Evolutionary conservation across 1,139 yeast species (phyloP).

Genomic region (Debaryomyces nepalensis): DNA sequence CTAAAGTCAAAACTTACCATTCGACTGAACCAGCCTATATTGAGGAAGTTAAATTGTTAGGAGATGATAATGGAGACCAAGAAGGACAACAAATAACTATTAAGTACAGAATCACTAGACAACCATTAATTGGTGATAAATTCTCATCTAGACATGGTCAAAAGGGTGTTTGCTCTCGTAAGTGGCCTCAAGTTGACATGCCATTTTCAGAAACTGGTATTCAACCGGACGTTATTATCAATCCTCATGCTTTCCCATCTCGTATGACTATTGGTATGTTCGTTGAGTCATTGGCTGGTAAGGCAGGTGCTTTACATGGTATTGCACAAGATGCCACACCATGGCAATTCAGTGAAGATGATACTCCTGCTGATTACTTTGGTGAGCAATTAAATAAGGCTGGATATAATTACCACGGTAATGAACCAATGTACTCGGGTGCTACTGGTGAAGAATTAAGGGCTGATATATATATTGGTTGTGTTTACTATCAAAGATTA

Average conservation of each 20-base stretch:
- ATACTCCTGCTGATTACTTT: constrained; percentile 96
- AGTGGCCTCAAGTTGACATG: constrained; percentile 97
- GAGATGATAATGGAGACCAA: constrained; percentile 77
- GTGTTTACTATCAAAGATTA: constrained; percentile 96
- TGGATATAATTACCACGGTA: constrained; percentile 97
- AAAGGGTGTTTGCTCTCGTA: constrained; percentile 98
- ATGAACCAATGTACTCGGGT: constrained; percentile 99
- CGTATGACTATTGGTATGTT: constrained; percentile 99
- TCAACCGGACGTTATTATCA: constrained; percentile 95
- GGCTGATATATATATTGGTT: constrained; percentile 94
- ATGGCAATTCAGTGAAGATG: constrained; percentile 88
- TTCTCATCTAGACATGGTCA: constrained; percentile 99
- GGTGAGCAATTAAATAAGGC: constrained; percentile 88
- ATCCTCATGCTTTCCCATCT: constrained; percentile 99
- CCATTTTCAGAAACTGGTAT: constrained; percentile 96
- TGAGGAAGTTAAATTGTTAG: constrained; percentile 91
- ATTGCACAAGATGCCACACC: constrained; percentile 98
- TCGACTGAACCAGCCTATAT: constrained; percentile 94
- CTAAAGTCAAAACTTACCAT: constrained; percentile 91
- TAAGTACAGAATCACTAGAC: constrained; percentile 88
- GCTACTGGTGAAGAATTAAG: constrained; percentile 97
- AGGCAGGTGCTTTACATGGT: constrained; percentile 98
- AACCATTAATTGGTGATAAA: constrained; percentile 96
- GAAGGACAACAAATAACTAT: constrained; percentile 88
- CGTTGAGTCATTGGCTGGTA: constrained; percentile 96